Percentiles rank a stretch among this genome's conserved stretches.
Conservation (phyloP, 2,329 filamentous ascomycete species). For the Gaeumannomyces sp. region DNA sequence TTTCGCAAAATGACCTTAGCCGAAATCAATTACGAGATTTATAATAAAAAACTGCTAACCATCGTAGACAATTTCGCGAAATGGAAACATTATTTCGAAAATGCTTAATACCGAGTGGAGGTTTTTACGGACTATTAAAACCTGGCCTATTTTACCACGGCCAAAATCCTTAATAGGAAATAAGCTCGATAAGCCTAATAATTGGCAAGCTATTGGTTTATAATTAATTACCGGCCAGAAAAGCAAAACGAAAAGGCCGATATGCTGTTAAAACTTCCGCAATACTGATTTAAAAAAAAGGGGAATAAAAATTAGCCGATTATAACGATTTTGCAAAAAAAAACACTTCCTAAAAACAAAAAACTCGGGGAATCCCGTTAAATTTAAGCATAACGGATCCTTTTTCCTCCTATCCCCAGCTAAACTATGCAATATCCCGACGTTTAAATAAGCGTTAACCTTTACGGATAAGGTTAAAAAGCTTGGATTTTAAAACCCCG, state of each 20-base stretch:
- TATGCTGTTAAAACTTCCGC: not conserved
- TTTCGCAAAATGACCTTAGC: not conserved
- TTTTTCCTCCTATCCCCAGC: not conserved
- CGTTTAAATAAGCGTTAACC: not conserved
- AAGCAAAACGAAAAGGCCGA: not conserved
- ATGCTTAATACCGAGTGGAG: not conserved
- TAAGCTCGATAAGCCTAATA: not conserved
- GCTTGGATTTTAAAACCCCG: not conserved
- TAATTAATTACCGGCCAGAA: not conserved
- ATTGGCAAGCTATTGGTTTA: not conserved
- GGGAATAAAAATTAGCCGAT: too few relatives aligned
- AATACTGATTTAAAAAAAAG: not conserved
- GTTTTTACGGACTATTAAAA: not conserved
- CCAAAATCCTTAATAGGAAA: not conserved
- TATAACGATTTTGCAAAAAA: not conserved
- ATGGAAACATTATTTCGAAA: not conserved
- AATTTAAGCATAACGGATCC: too few relatives aligned
- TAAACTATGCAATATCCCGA: not conserved
- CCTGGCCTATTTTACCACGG: not conserved
- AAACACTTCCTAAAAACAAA: too few relatives aligned
- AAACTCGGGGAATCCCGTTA: too few relatives aligned
- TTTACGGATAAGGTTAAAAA: not conserved
- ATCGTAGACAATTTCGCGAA: not conserved
- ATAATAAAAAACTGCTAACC: not conserved
- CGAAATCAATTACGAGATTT: not conserved